phyloP scores from a whole-genome alignment of 2,329 filamentous ascomycete genomes.

The Thermoascus crustaceus region DNA sequence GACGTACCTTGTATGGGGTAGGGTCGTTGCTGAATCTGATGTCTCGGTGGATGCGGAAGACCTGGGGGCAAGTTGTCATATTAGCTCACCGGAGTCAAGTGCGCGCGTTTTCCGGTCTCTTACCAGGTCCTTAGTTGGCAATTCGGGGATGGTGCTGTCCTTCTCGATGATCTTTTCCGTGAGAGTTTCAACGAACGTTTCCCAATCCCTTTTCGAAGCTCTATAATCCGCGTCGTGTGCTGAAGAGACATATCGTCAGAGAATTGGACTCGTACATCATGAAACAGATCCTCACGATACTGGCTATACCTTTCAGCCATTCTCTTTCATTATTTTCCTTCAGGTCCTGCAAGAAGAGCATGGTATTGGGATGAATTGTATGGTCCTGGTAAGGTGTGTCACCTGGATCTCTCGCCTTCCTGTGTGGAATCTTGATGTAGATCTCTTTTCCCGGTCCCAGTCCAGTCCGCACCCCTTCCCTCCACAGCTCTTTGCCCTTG shows the following conservation, averaged over 20 bases:
- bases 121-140: slow-evolving; percentile 75
- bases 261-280: slow-evolving; percentile 7
- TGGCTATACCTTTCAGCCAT: slow-evolving; percentile 55
- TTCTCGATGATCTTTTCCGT: slow-evolving; percentile 61
- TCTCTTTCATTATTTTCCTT: slow-evolving; percentile 53
- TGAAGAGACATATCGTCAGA: slow-evolving; percentile 26
- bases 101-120: slow-evolving; percentile 16
- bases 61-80: slow-evolving; percentile 28
- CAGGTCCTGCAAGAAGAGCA: slow-evolving; percentile 53
- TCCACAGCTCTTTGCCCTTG: slow-evolving; percentile 47
- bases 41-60: slow-evolving; percentile 82
- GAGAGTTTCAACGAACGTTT: slow-evolving; percentile 65
- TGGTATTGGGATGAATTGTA: slow-evolving; percentile 56
- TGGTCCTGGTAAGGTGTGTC: slow-evolving; percentile 49
- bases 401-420: slow-evolving; percentile 54
- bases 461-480: slow-evolving; percentile 46
- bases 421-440: slow-evolving; percentile 55
- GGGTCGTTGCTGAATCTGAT: slow-evolving; percentile 75
- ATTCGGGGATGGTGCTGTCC: slow-evolving; percentile 76
- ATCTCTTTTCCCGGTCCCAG: slow-evolving; percentile 53
- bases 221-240: slow-evolving; percentile 75
- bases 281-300: not conserved
- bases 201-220: slow-evolving; percentile 70
- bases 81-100: slow-evolving; percentile 6
- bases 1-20: slow-evolving; percentile 73